Conservation (phyloP, 2,329 filamentous ascomycete species). For the Cladosporium sp. region DNA sequence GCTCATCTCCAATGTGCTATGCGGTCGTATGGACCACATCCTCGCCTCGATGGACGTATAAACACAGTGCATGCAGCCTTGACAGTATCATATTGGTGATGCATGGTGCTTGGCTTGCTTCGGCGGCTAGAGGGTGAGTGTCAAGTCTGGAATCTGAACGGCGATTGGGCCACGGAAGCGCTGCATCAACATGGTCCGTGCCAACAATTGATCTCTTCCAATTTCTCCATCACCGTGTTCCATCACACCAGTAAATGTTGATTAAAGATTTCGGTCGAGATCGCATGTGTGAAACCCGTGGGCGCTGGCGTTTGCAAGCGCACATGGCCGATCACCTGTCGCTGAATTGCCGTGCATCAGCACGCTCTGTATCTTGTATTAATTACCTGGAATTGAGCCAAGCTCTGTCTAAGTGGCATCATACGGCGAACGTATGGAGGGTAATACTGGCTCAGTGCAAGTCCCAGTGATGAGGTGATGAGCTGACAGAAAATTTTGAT, state of each 20-base stretch:
- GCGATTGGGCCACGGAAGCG: constrained; percentile 7
- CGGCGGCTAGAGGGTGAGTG: constrained; percentile 18
- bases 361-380: not conserved
- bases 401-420: not conserved
- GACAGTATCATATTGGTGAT: not conserved
- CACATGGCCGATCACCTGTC: not conserved
- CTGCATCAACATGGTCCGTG: constrained; percentile 5
- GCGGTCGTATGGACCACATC: not conserved
- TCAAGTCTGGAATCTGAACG: not conserved
- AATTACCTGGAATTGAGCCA: not conserved
- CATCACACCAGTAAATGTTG: not conserved
- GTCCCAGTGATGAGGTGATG: not conserved
- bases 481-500: not conserved
- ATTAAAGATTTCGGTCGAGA: not conserved
- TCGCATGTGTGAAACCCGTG: not conserved
- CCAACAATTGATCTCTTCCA: not conserved
- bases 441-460: not conserved
- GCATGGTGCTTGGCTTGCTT: constrained; percentile 4
- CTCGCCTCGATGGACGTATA: not conserved
- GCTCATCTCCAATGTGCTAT: not conserved
- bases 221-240: not conserved
- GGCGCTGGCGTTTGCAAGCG: not conserved
- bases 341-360: not conserved
- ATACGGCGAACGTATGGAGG: not conserved
- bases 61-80: not conserved